These are phyloP conservation scores for Mycena rebaudengoi DNA, from an alignment of 768 basidiomycete species.

Conservation along the genomic window DNA sequence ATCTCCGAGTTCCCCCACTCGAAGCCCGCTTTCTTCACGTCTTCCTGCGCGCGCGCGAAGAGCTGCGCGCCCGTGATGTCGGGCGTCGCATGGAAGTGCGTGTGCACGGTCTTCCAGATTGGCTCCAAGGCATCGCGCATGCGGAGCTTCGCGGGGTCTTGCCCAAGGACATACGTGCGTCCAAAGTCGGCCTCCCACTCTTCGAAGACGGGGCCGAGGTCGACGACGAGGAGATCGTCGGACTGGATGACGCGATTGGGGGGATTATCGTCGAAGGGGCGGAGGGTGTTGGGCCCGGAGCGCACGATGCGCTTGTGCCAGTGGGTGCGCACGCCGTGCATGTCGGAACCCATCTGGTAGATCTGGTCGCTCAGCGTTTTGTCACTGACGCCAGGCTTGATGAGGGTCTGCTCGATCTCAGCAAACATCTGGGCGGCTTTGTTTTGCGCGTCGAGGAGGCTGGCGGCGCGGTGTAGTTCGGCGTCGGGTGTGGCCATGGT, in stretches of 20 bases:
- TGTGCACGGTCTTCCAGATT: conserved; percentile 1
- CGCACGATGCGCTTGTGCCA: conserved; percentile 18
- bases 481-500: conserved; percentile 5
- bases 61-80: conserved; percentile 13
- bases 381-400: conserved; percentile 7
- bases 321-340: conserved; percentile 11
- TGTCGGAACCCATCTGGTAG: neutral
- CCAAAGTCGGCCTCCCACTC: conserved; percentile 16
- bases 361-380: conserved; percentile 8
- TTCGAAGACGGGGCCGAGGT: conserved; percentile 14
- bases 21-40: conserved; percentile 4
- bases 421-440: conserved; percentile 3
- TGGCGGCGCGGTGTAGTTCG: conserved; percentile 1
- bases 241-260: conserved; percentile 5
- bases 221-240: conserved; percentile 14
- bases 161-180: conserved; percentile 5
- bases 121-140: conserved; percentile 8
- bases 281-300: conserved; percentile 14
- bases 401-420: neutral
- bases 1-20: conserved; percentile 9
- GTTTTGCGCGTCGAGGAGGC: conserved; percentile 5
- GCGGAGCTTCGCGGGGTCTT: conserved; percentile 6
- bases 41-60: neutral
- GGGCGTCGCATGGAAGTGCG: conserved; percentile 5
- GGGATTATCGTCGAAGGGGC: conserved; percentile 13